Evolutionary conservation across 2,329 filamentous ascomycete genomes (phyloP), one percentile per base, ranked within the genome.

Genomic region (Sphaerulina vaccinii): DNA sequence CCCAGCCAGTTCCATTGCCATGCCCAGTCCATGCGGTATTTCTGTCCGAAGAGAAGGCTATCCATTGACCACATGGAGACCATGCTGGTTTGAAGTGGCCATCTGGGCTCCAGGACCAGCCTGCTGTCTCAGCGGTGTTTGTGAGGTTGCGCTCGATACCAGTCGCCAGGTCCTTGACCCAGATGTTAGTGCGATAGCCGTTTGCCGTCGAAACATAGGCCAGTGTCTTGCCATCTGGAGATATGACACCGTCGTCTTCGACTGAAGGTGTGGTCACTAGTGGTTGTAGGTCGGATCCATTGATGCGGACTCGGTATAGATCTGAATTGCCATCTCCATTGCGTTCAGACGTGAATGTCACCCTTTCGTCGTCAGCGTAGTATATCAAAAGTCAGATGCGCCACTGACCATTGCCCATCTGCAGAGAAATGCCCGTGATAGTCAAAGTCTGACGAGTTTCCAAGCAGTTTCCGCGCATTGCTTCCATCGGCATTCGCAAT

Each of bases 11-110:
- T 15, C 53, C 49, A 21, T 52, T 50, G 9, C 45, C 45, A 29
- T 52, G 50, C 0, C 84, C 84, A 0, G 82, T 88, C 0, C 78
- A 81, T 50, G 76, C 83, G 0, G 53, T 56, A 29, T 56, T 52
- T 9, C 49, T 45, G 37, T 56, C 53, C 1, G 53, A 56, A n/a
- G 53, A 56, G 45, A 56, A 56, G 1, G 46, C 45, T 2, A 56
- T 36, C 49, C 53, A 56, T 23, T 56, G n/a, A 19, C 41, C 52
- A 29, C 40, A 40, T 15, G 52, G 47, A 16, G 46, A 50, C 52
- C 51, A 51, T 6, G 45, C 37, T 10, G 45, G 45, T 15, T 39
- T 36, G 19, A 40, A 49, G 22, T 49, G 36, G 11, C 45, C 45
- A 33, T 39, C 45, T 32, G 45, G 45, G 16, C 38, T 40, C 51